A percentile compares a stretch with the other conserved stretches of the same genome.
Conservation (phyloP, 257 asterid genomes). For the Anisodus tanguticus region DNA sequence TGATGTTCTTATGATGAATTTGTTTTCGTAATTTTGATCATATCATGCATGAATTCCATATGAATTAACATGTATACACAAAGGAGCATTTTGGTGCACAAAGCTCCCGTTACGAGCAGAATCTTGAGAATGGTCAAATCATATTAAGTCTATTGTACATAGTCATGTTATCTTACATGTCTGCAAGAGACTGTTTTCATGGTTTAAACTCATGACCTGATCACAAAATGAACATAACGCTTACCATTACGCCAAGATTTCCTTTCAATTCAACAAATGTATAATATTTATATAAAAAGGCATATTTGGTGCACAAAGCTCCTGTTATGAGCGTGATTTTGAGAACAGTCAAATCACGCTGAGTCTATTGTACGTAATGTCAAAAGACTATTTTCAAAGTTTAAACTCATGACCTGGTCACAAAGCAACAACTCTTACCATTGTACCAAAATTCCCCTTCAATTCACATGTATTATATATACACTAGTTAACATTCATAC, state of each 20-base stretch:
- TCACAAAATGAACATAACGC: too few relatives aligned
- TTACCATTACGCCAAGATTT: too few relatives aligned
- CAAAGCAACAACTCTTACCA: background rate
- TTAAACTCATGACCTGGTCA: background rate
- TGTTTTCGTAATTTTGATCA: background rate
- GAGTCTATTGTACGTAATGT: background rate
- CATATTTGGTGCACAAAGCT: background rate
- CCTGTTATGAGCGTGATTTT: background rate
- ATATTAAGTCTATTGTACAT: background rate
- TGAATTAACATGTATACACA: background rate
- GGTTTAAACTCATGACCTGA: too few relatives aligned
- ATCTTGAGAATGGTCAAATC: background rate
- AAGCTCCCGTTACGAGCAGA: background rate
- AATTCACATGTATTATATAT: background rate
- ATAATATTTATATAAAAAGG: background rate
- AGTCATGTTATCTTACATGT: background rate
- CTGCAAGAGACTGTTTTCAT: background rate
- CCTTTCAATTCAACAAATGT: too few relatives aligned
- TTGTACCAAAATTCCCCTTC: background rate
- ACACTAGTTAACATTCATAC: background rate
- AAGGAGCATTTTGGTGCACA: background rate
- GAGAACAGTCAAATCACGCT: background rate
- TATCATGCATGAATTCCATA: background rate
- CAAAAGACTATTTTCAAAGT: background rate
- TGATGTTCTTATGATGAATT: background rate